Evolutionary conservation across 192 early-diverging fungal species (phyloP).

Genomic region (Phycomyces blakesleeanus): DNA sequence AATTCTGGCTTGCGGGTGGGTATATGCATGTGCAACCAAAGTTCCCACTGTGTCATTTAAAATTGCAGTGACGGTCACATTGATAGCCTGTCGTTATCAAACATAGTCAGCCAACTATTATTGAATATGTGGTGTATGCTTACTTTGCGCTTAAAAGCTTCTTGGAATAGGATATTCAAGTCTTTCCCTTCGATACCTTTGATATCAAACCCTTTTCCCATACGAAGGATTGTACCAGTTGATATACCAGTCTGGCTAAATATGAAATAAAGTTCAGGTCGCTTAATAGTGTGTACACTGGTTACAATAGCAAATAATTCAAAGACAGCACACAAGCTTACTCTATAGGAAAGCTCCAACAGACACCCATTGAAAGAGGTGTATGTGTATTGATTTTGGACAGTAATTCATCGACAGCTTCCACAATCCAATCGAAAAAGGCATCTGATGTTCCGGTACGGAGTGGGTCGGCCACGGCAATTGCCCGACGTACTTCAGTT

Average conservation of each 20-base stretch:
- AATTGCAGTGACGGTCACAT: constrained; percentile 78
- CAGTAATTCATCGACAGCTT: constrained; percentile 34
- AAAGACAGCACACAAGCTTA: constrained; percentile 42
- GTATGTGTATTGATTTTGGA: constrained; percentile 4
- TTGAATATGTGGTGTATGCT: not conserved
- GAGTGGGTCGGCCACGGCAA: constrained; percentile 62
- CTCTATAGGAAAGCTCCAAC: constrained; percentile 79
- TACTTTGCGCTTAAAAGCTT: constrained; percentile 66
- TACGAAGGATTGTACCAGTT: constrained; percentile 42
- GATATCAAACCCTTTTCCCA: constrained; percentile 85
- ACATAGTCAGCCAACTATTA: not conserved
- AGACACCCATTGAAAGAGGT: constrained; percentile 58
- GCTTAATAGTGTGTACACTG: too few species aligned
- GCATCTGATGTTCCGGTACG: constrained; percentile 64
- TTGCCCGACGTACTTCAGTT: constrained; percentile 68
- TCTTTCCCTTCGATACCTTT: constrained; percentile 76
- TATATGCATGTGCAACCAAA: constrained; percentile 85
- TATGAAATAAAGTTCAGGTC: not conserved
- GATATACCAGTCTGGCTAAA: constrained; percentile 48
- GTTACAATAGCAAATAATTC: not conserved
- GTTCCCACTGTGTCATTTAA: constrained; percentile 97
- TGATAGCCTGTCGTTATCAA: constrained; percentile 43
- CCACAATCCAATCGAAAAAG: constrained; percentile 83
- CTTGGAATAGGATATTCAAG: constrained; percentile 75
- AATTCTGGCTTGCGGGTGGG: constrained; percentile 70